Conservation (phyloP, 1,284 basidiomycete species). For the Amylostereum areolatum region DNA sequence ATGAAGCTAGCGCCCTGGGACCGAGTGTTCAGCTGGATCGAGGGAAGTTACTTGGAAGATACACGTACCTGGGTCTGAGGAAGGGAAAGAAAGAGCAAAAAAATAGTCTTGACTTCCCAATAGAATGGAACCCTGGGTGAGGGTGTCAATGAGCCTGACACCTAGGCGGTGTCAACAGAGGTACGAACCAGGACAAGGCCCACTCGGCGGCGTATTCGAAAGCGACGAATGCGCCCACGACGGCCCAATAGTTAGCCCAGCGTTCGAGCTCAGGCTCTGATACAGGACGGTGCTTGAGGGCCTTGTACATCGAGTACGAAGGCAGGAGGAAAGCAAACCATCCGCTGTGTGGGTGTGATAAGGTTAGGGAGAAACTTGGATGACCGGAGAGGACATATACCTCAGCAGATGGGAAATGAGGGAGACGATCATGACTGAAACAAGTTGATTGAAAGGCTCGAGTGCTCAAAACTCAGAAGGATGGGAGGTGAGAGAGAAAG, state of each 20-base stretch:
- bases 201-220: conserved; percentile 66
- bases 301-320: conserved; percentile 60
- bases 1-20: conserved; percentile 68
- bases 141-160: background rate
- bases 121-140: conserved; percentile 71
- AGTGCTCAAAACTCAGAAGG: no score
- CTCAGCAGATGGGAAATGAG: conserved; percentile 38
- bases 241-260: conserved; percentile 60
- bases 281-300: conserved; percentile 51
- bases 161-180: background rate
- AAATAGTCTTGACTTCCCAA: conserved; percentile 64
- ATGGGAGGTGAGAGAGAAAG: no score
- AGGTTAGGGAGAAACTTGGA: background rate
- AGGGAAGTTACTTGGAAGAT: background rate
- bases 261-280: conserved; percentile 52
- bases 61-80: conserved; percentile 64
- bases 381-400: conserved; percentile 13
- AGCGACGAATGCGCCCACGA: conserved; percentile 57
- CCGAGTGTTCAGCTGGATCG: background rate
- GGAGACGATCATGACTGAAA: conserved; percentile 37
- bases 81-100: conserved; percentile 69
- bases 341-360: conserved; percentile 36
- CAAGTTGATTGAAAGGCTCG: no score
- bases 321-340: conserved; percentile 68
- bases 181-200: conserved; percentile 62